Evolutionary conservation across 140 eudicot genomes (phyloP).

Genomic region (Cichorium intybus): DNA sequence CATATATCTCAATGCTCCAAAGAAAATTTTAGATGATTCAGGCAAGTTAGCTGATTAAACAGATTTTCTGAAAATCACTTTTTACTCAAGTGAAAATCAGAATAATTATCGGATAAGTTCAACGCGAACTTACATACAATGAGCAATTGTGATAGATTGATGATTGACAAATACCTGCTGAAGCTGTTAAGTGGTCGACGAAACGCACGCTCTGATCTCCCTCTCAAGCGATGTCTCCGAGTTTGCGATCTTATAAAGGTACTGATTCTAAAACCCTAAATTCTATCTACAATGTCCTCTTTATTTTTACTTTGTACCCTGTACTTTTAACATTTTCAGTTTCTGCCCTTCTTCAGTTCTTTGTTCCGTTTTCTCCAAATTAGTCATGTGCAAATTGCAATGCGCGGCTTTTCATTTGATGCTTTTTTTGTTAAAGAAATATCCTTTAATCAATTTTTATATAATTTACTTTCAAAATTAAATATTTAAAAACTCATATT

Average conservation of each 20-base stretch:
- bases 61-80: not conserved
- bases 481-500: no score
- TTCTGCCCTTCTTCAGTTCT: not conserved
- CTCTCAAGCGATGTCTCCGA: not conserved
- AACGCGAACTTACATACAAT: not conserved
- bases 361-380: not conserved
- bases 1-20: not conserved
- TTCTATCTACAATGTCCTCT: not conserved
- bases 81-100: not conserved
- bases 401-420: no score
- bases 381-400: no score
- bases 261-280: constrained; percentile 25
- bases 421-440: no score
- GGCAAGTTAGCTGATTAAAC: not conserved
- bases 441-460: no score
- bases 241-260: constrained; percentile 29
- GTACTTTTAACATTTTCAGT: not conserved
- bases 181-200: constrained; percentile 2
- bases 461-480: no score
- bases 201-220: not conserved
- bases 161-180: not conserved
- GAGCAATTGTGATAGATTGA: not conserved
- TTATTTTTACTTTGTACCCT: not conserved
- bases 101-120: not conserved
- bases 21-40: not conserved